These are phyloP conservation scores for Macaranga tanarius DNA, from an alignment of 441 rosid genomes.

Conservation along the genomic window DNA sequence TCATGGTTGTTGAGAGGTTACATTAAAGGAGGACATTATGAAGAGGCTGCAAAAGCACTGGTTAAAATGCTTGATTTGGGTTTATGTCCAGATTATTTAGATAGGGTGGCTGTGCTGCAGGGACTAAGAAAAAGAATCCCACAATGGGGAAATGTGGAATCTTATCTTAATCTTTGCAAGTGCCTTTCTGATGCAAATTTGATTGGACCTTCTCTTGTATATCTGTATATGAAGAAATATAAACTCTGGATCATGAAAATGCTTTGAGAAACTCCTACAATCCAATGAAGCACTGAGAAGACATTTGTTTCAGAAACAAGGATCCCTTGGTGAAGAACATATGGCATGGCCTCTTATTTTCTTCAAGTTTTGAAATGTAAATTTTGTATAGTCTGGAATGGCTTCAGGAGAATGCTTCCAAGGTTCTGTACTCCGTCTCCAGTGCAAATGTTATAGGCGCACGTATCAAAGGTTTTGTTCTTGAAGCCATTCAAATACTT, in stretches of 20 bases:
- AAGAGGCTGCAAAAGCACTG: constrained; percentile 70
- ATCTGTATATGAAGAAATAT: constrained; percentile 60
- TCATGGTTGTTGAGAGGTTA: constrained; percentile 88
- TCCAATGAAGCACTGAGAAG: background rate
- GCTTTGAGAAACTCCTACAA: constrained; percentile 42
- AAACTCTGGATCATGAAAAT: constrained; percentile 78
- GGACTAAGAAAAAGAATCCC: constrained; percentile 73
- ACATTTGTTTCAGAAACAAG: constrained; percentile 8
- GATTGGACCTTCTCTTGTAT: constrained; percentile 75
- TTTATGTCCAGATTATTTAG: constrained; percentile 68
- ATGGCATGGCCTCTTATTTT: background rate
- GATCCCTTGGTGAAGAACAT: background rate
- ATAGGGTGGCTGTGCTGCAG: constrained; percentile 85
- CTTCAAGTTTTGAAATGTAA: constrained; percentile 9
- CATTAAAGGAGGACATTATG: constrained; percentile 74
- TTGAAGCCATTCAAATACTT: constrained; percentile 8
- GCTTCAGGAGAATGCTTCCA: background rate
- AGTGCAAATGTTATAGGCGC: constrained; percentile 9
- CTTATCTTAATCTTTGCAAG: constrained; percentile 68
- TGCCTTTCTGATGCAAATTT: constrained; percentile 58
- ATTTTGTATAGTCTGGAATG: constrained; percentile 29
- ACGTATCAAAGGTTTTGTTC: constrained; percentile 1
- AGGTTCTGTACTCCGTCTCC: background rate
- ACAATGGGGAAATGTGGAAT: constrained; percentile 49
- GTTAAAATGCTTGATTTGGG: constrained; percentile 73